Base-by-base conservation (phyloP, 371 early-diverging fungal genomes). In the Amoeboaphelidium protococcarum region DNA sequence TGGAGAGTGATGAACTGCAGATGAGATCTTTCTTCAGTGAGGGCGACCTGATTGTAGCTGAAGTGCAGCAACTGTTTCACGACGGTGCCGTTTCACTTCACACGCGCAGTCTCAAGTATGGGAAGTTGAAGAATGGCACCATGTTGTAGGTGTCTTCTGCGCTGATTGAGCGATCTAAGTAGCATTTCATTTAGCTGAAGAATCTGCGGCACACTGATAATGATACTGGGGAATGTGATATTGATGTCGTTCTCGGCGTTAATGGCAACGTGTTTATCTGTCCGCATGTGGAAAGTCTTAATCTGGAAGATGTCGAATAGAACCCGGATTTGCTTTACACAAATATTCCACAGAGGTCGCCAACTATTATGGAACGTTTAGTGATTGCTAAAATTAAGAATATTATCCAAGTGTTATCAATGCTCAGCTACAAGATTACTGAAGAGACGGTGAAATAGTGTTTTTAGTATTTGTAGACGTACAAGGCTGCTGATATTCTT, bases 181-280 rank as follows among this genome's bases (percentile, higher is more conserved):
- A 82, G 16, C 96, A 95, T 56, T 90, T 95, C 57, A 74, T 79
- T 45, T 63, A 72, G 0, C 63, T 91, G 21, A 68, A n/a, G n/a
- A n/a, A n/a, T n/a, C n/a, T n/a, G n/a, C n/a, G n/a, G n/a, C n/a
- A n/a, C n/a, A n/a, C n/a, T n/a, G n/a, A n/a, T n/a, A n/a, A n/a
- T n/a, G n/a, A n/a, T n/a, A n/a, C n/a, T n/a, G n/a, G n/a, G n/a
- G n/a, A 84, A 2, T 81, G 77, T 49, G 89, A 85, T 25, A 75
- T 96, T 12, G 80, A 88, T 54, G 65, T 94, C 13, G 80, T 94
- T 43, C 62, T 94, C 44, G 99, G 98, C 4, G 57, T 90, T 24
- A 99, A 99, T 55, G 98, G 98, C 0, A 90, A 85, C 54, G 80
- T 94, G 45, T 92, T 87, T 83, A 78, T 92, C 23, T 69, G 77